phyloP scores from a whole-genome alignment of 2,329 filamentous ascomycete genomes.

The Colletotrichum tabaci region DNA sequence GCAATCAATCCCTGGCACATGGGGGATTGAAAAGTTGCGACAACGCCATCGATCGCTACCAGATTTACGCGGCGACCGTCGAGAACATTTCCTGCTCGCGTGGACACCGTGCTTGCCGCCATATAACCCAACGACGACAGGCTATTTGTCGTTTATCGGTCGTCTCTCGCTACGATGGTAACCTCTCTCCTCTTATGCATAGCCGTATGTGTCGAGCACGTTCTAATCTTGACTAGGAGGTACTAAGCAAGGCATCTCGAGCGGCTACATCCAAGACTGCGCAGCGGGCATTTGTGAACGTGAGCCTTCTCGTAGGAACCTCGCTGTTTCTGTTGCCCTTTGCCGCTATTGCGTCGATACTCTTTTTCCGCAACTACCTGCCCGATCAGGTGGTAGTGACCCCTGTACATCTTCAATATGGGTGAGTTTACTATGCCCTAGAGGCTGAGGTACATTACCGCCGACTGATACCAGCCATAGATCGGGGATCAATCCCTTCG shows the following conservation, averaged over 20 bases:
- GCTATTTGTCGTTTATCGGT: not conserved
- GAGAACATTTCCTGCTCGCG: not conserved
- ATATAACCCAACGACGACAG: not conserved
- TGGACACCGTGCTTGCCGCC: not conserved
- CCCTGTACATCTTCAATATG: slow-evolving; percentile 72
- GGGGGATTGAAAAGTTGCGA: not conserved
- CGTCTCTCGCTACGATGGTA: slow-evolving; percentile 6
- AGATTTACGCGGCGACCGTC: not conserved
- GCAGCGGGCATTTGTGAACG: slow-evolving; percentile 65
- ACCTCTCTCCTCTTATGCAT: not conserved
- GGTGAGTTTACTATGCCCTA: slow-evolving; percentile 55
- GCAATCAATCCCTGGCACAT: not conserved
- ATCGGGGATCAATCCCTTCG: slow-evolving; percentile 67
- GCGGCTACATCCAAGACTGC: slow-evolving; percentile 65
- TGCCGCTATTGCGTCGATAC: slow-evolving; percentile 63
- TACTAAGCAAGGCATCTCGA: slow-evolving; percentile 47
- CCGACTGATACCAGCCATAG: slow-evolving; percentile 48
- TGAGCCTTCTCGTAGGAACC: slow-evolving; percentile 59
- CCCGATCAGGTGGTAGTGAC: slow-evolving; percentile 67
- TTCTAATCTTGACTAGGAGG: slow-evolving; percentile 28
- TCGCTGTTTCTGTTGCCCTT: slow-evolving; percentile 62
- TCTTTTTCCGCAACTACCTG: slow-evolving; percentile 71
- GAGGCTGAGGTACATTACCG: not conserved
- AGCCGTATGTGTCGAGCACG: too few species aligned
- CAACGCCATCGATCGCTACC: not conserved